Percentiles rank a stretch among this genome's conserved stretches.
phyloP scores from a whole-genome alignment of 495 filamentous ascomycete genomes.

The Cercophora sp. region DNA sequence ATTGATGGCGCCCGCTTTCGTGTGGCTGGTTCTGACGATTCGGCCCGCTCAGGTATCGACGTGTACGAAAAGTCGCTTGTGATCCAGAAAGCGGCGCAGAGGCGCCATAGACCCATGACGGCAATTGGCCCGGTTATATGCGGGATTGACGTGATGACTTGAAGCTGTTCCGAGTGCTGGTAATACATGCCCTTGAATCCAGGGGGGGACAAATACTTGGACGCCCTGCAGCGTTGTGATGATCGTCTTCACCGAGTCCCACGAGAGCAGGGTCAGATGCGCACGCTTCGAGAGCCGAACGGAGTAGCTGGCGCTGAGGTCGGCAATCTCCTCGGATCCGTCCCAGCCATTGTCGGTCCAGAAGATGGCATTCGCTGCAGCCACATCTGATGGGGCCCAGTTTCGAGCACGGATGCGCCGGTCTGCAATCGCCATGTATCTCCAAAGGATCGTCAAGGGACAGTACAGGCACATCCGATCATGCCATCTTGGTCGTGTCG shows the following conservation, averaged over 20 bases:
- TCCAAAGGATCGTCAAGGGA: slow-evolving; percentile 33
- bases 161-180: too few relatives aligned
- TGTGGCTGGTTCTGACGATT: too few relatives aligned
- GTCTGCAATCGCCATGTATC: slow-evolving; percentile 31
- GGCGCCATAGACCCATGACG: slow-evolving; percentile 8
- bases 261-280: slow-evolving; percentile 9
- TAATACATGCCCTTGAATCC: not conserved
- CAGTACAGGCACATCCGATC: slow-evolving; percentile 26
- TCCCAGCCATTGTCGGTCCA: slow-evolving; percentile 32
- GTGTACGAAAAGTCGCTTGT: slow-evolving; percentile 15
- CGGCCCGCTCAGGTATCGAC: too few relatives aligned
- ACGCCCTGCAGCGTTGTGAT: slow-evolving; percentile 19
- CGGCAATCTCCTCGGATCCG: slow-evolving; percentile 28
- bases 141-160: too few relatives aligned
- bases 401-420: slow-evolving; percentile 24
- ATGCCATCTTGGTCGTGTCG: slow-evolving; percentile 12
- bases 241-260: slow-evolving; percentile 16
- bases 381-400: slow-evolving; percentile 22
- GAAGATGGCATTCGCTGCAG: slow-evolving; percentile 28
- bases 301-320: slow-evolving; percentile 11
- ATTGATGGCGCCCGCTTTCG: too few relatives aligned
- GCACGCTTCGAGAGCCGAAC: slow-evolving; percentile 13
- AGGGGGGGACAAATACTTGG: not conserved
- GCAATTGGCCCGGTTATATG: slow-evolving; percentile 13
- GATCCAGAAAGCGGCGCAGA: slow-evolving; percentile 32